A percentile compares a stretch with the other conserved stretches of the same genome.
These are phyloP conservation scores for Cercospora janseana DNA, from an alignment of 2,329 filamentous ascomycete genomes.

Conservation along the genomic window DNA sequence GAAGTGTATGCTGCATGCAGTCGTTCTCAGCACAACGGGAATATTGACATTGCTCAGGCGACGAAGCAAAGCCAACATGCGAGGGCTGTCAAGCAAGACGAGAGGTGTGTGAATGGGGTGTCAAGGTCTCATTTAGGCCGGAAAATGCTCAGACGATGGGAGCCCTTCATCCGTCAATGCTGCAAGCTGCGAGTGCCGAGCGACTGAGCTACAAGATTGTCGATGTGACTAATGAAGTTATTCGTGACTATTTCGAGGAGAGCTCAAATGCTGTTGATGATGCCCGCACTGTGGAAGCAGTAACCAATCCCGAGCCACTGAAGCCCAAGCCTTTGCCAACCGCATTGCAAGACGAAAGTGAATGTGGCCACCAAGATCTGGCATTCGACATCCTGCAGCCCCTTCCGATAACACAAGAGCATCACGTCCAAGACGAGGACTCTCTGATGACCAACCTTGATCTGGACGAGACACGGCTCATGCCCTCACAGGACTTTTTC, in stretches of 20 bases:
- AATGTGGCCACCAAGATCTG: slow-evolving; percentile 2
- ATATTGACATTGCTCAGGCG: slow-evolving; percentile 20
- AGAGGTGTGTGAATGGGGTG: slow-evolving; percentile 36
- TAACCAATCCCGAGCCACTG: not conserved
- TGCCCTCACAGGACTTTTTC: slow-evolving; percentile 24
- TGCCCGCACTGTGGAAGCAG: slow-evolving; percentile 11
- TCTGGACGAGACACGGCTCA: slow-evolving; percentile 13
- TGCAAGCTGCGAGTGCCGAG: slow-evolving; percentile 23
- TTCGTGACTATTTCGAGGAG: slow-evolving; percentile 34
- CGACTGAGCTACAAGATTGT: slow-evolving; percentile 32
- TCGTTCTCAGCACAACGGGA: not conserved
- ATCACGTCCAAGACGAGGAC: not conserved
- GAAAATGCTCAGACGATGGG: slow-evolving; percentile 35
- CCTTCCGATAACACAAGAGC: not conserved
- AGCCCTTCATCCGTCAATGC: slow-evolving; percentile 35
- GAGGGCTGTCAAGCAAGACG: slow-evolving; percentile 33
- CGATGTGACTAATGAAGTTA: slow-evolving; percentile 35
- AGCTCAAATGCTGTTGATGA: slow-evolving; percentile 20
- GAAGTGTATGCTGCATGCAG: slow-evolving; percentile 30
- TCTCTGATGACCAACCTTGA: not conserved
- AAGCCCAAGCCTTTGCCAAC: slow-evolving; percentile 1
- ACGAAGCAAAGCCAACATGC: slow-evolving; percentile 36
- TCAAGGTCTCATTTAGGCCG: slow-evolving; percentile 32
- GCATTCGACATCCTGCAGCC: slow-evolving; percentile 11
- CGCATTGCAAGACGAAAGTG: not conserved